Evolutionary conservation across 352 stramenopile species (phyloP), one percentile per base, ranked within the genome.

Genomic region (Phytophthora crassamura): DNA sequence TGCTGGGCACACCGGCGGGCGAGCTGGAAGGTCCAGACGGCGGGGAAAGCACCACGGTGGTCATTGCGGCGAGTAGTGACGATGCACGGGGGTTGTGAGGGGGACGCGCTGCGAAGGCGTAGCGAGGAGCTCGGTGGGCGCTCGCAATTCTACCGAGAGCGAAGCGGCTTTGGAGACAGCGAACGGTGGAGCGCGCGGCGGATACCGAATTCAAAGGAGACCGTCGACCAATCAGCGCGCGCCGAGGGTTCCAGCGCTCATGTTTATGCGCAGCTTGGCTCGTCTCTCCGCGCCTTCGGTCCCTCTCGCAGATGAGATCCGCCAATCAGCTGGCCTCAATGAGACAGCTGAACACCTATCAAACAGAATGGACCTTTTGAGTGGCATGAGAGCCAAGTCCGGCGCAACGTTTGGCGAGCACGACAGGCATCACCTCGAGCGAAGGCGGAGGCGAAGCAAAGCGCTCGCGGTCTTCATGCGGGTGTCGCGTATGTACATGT

Each of bases 1-100:
- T 74, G 32, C 3, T 59, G 5, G 74, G 60, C 5, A 57, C 52
- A n/a, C 71, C 20, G 7, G 63, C 14, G 11, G 71, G 42, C 12
- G 74, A 57, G 25, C 59, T 74, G 10, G 68, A 9, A 16, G 70
- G 56, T 0, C 67, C 46, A 9, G 76, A 65, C 9, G 78, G 43
- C 12, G 75, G 68, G 41, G 81, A 75, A 22, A 88, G 59, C 30
- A 88, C 71, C 20, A 86, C 71, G 9, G 77, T 85, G 9, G 79
- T 89, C 82, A 90, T 89, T 14, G 20, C 35, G 32, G 12, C 14
- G 12, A 6, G 5, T 28, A 28, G 15, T 38, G 3, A 12, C 33
- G 9, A 8, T 43, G 15, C 7, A 3, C 2, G 12, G 14, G n/a
- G n/a, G n/a, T n/a, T n/a, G n/a, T n/a, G 10, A 25, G 41, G 59